phyloP scores from a whole-genome alignment of 163 green algal genomes.

The Scenedesmus sp. region DNA sequence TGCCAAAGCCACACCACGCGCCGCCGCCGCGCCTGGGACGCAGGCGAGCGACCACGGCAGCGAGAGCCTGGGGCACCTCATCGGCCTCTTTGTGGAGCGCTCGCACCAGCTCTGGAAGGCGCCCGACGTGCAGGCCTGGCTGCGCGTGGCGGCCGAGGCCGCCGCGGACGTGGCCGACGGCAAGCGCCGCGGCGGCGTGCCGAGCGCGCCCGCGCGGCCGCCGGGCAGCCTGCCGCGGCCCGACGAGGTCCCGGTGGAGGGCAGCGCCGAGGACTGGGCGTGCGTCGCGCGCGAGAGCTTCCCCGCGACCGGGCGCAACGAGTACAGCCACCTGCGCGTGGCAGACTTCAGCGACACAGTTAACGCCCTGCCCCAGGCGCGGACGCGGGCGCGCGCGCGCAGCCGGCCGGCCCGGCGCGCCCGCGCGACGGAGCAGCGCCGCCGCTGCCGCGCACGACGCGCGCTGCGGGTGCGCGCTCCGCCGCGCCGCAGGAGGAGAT shows the following conservation, averaged over 20 bases:
- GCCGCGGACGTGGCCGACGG: slow-evolving; percentile 70
- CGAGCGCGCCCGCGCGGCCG: not conserved
- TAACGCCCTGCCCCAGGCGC: slow-evolving; percentile 62
- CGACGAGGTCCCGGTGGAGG: slow-evolving; percentile 13
- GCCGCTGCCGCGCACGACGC: too few species aligned
- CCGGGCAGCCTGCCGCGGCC: not conserved
- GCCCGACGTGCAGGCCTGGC: slow-evolving; percentile 73
- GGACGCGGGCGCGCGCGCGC: too few species aligned
- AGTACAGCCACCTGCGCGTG: slow-evolving; percentile 78
- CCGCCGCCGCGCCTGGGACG: not conserved
- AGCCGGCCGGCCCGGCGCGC: too few species aligned
- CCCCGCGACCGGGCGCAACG: slow-evolving; percentile 64
- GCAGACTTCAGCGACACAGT: slow-evolving; percentile 83
- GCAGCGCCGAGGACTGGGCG: slow-evolving; percentile 67
- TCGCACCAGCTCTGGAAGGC: slow-evolving; percentile 85
- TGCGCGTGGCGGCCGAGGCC: slow-evolving; percentile 56
- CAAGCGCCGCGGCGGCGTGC: slow-evolving; percentile 13
- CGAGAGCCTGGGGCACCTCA: slow-evolving; percentile 73
- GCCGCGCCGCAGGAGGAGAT: slow-evolving; percentile 13
- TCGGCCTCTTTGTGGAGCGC: slow-evolving; percentile 87
- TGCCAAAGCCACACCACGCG: too few species aligned
- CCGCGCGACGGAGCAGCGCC: too few species aligned
- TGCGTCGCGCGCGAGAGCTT: slow-evolving; percentile 67
- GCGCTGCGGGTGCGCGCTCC: too few species aligned
- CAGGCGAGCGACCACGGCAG: slow-evolving; percentile 58